Evolutionary conservation across 345 rosid species (phyloP).

Genomic region (Boechera retrofracta): DNA sequence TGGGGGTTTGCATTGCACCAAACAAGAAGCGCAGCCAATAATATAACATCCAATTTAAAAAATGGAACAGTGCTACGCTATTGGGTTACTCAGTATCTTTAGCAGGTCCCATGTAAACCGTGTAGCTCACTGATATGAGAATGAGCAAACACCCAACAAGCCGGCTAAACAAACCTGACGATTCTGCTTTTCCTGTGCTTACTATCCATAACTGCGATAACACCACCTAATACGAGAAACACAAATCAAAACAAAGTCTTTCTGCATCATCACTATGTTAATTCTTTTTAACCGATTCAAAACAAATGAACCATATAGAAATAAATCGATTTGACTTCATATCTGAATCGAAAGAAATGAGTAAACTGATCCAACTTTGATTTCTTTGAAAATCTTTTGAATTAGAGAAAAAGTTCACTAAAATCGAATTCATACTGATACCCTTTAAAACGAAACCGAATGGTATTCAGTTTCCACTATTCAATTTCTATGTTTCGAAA

Average conservation of each 20-base stretch:
- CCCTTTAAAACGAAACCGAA: neutral
- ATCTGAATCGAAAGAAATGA: neutral
- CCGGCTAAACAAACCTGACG: conserved; percentile 59
- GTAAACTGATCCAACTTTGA: neutral
- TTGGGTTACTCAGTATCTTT: conserved; percentile 63
- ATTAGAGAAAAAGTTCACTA: neutral
- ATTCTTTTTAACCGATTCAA: neutral
- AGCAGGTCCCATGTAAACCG: conserved; percentile 71
- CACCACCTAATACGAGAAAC: conserved; percentile 55
- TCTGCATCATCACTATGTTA: neutral
- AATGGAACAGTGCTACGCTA: conserved; percentile 5
- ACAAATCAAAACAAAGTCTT: neutral
- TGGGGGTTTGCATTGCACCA: conserved; percentile 5
- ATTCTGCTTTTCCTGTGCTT: conserved; percentile 45
- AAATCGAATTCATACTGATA: neutral
- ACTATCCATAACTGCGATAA: conserved; percentile 69
- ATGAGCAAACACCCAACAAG: conserved; percentile 76
- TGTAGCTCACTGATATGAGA: conserved; percentile 65
- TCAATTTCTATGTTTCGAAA: neutral
- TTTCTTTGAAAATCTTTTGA: neutral
- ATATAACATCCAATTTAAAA: neutral
- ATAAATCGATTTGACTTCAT: neutral
- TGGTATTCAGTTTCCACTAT: neutral
- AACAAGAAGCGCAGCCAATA: neutral
- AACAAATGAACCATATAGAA: neutral